These are phyloP conservation scores for Botrytis sinoallii DNA, from an alignment of 2,329 filamentous ascomycete genomes.

Conservation along the genomic window DNA sequence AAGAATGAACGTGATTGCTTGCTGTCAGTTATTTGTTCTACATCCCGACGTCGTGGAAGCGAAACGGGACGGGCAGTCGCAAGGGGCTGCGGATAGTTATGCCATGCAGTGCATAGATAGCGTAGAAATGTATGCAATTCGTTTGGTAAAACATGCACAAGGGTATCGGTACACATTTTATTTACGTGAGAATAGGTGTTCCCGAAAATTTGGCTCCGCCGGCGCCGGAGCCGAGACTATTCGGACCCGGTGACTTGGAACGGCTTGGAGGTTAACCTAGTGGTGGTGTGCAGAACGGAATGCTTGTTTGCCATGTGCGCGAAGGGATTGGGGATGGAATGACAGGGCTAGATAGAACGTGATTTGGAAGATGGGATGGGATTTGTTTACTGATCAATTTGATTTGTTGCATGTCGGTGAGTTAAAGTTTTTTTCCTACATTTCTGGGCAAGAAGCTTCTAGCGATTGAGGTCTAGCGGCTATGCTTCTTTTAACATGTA, in stretches of 20 bases:
- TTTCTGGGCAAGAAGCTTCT: not conserved
- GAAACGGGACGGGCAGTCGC: not conserved
- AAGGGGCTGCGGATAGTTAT: not conserved
- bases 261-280: not conserved
- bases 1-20: not conserved
- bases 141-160: not conserved
- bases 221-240: not conserved
- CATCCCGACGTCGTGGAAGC: not conserved
- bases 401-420: slow-evolving; percentile 1
- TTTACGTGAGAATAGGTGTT: not conserved
- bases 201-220: not conserved
- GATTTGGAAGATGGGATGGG: not conserved
- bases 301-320: slow-evolving; percentile 9
- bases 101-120: slow-evolving; percentile 4
- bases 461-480: not conserved
- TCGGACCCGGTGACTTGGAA: not conserved
- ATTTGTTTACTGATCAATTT: not conserved
- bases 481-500: not conserved
- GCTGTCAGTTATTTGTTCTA: not conserved
- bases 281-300: not conserved
- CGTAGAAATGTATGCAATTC: not conserved
- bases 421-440: not conserved
- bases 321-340: slow-evolving; percentile 1
- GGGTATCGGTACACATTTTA: not conserved
- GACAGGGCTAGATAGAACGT: not conserved